Evolutionary conservation across 805 yeast species (phyloP).

Genomic region (Saccharomycopsis guyanensis): DNA sequence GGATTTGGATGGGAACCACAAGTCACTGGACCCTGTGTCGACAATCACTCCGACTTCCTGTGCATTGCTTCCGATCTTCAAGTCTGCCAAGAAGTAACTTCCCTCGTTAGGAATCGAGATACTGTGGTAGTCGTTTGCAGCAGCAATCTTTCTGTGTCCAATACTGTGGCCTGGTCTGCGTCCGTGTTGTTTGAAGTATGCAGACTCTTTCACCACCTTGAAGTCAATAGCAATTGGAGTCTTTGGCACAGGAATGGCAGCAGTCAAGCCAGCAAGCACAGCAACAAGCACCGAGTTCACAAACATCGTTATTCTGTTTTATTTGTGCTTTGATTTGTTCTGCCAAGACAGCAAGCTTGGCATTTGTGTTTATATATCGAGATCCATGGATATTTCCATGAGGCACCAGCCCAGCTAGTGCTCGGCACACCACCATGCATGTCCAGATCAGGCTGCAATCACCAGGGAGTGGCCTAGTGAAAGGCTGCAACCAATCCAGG

Average conservation of each 20-base stretch:
- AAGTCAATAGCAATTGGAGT: constrained; percentile 13
- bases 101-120: constrained; percentile 18
- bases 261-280: neutral
- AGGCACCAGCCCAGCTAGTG: neutral
- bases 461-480: no score
- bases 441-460: no score
- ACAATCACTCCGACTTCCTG: constrained; percentile 8
- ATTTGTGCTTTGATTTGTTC: neutral
- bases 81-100: constrained; percentile 8
- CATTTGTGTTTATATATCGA: neutral
- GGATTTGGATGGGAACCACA: constrained; percentile 13
- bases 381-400: neutral
- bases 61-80: constrained; percentile 7
- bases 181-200: neutral
- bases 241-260: constrained; percentile 10
- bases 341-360: neutral
- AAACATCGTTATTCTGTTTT: neutral
- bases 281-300: neutral
- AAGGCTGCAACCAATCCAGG: no score
- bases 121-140: constrained; percentile 3
- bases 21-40: constrained; percentile 13
- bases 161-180: constrained; percentile 5
- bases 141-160: constrained; percentile 9
- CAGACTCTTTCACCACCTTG: constrained; percentile 9
- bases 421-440: no score